These are phyloP conservation scores for Sphaerostilbella broomeana DNA, from an alignment of 2,329 filamentous ascomycete species.

Conservation along the genomic window DNA sequence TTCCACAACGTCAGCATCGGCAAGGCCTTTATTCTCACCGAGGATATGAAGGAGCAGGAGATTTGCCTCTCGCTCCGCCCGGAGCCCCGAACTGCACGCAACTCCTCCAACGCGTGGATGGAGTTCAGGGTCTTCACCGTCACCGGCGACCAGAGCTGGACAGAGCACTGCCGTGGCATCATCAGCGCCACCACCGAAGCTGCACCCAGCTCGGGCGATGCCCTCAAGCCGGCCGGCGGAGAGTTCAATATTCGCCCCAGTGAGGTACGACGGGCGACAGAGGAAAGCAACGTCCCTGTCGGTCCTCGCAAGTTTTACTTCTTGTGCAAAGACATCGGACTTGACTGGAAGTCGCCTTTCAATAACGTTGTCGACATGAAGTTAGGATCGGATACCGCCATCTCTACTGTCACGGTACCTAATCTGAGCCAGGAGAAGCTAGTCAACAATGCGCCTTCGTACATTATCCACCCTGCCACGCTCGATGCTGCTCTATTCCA, in stretches of 20 bases:
- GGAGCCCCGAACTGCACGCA: no score
- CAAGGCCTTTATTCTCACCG: constrained; percentile 24
- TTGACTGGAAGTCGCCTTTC: constrained; percentile 15
- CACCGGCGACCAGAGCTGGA: constrained; percentile 12
- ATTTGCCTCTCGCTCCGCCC: constrained; percentile 14
- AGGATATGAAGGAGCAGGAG: constrained; percentile 25
- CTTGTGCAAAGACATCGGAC: no score
- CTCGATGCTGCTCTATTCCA: constrained; percentile 3
- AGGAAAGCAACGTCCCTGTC: no score
- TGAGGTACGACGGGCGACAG: no score
- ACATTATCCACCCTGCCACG: constrained; percentile 5
- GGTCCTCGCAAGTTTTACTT: no score
- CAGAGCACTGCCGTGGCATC: constrained; percentile 23
- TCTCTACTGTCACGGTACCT: not conserved
- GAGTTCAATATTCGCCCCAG: no score
- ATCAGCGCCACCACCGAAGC: constrained; percentile 21
- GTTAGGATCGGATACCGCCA: constrained; percentile 7
- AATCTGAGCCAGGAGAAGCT: not conserved
- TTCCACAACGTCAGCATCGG: constrained; percentile 26
- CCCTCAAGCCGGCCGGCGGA: no score
- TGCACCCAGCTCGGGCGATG: no score
- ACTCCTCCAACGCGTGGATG: constrained; percentile 19
- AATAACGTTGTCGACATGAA: constrained; percentile 13
- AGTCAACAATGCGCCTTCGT: constrained; percentile 2
- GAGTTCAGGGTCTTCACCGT: constrained; percentile 25